Conservation (phyloP, 2,329 filamentous ascomycete species). For the Thermochaetoides dissita region DNA sequence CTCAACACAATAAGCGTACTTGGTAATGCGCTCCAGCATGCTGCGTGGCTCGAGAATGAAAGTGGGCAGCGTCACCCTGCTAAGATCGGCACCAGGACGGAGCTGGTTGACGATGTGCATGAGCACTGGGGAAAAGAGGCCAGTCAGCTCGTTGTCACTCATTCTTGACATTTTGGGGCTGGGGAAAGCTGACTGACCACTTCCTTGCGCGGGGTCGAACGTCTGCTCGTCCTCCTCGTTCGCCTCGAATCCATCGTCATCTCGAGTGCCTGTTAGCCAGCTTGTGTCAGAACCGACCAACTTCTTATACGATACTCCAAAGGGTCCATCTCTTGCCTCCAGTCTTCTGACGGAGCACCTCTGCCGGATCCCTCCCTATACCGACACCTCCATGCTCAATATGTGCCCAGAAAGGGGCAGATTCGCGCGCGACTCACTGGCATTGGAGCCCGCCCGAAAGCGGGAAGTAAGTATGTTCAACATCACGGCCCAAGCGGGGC, state of each 20-base stretch:
- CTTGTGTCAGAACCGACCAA: no score
- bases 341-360: conserved; percentile 8
- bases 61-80: conserved; percentile 84
- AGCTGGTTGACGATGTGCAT: conserved; percentile 90
- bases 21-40: conserved; percentile 97
- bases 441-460: conserved; percentile 20
- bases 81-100: conserved; percentile 86
- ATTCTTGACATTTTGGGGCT: neutral
- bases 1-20: conserved; percentile 43
- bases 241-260: conserved; percentile 40
- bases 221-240: conserved; percentile 63
- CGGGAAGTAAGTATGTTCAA: neutral
- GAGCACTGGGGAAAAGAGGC: no score
- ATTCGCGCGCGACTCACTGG: conserved; percentile 19
- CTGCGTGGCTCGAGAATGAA: conserved; percentile 96
- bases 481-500: no score
- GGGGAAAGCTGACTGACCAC: conserved; percentile 46
- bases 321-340: conserved; percentile 7
- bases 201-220: conserved; percentile 85
- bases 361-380: conserved; percentile 4
- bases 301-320: no score
- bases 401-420: conserved; percentile 2
- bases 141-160: conserved; percentile 6
- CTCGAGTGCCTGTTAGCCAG: conserved; percentile 29
- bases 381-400: conserved; percentile 8